Percentiles rank a stretch among this genome's conserved stretches.
phyloP scores from a whole-genome alignment of 345 rosid genomes.

The Arabis alpina region DNA sequence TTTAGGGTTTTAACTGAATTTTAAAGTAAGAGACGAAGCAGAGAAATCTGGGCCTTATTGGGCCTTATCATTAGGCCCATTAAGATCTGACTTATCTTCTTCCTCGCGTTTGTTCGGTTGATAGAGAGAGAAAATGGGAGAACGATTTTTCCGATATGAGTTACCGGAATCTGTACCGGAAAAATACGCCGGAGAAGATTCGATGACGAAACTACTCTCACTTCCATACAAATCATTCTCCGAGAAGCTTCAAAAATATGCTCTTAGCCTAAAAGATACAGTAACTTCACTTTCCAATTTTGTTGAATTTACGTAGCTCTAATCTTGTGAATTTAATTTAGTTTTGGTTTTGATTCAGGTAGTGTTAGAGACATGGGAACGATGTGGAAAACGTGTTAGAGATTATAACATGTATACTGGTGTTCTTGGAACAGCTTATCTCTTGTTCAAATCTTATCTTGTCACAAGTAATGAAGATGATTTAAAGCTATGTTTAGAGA shows the following conservation, averaged over 20 bases:
- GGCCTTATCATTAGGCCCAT: conserved; percentile 1
- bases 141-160: conserved; percentile 63
- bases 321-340: background rate
- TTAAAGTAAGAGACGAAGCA: background rate
- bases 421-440: conserved; percentile 60
- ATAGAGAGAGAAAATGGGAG: conserved; percentile 53
- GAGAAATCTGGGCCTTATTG: background rate
- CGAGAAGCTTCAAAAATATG: conserved; percentile 59
- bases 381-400: conserved; percentile 46
- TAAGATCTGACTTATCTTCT: background rate
- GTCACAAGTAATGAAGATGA: conserved; percentile 51
- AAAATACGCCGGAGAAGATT: conserved; percentile 28
- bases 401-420: conserved; percentile 62
- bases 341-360: conserved; percentile 40
- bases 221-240: conserved; percentile 67
- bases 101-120: background rate
- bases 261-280: conserved; percentile 74
- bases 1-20: conserved; percentile 7
- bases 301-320: background rate
- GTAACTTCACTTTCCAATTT: conserved; percentile 42
- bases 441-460: conserved; percentile 59
- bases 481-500: conserved; percentile 53
- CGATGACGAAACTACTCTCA: conserved; percentile 59
- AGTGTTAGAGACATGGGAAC: conserved; percentile 61
- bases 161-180: conserved; percentile 63